Conservation (phyloP, 225 moss, liverwort and hornwort species). For the Neckera pumila region DNA sequence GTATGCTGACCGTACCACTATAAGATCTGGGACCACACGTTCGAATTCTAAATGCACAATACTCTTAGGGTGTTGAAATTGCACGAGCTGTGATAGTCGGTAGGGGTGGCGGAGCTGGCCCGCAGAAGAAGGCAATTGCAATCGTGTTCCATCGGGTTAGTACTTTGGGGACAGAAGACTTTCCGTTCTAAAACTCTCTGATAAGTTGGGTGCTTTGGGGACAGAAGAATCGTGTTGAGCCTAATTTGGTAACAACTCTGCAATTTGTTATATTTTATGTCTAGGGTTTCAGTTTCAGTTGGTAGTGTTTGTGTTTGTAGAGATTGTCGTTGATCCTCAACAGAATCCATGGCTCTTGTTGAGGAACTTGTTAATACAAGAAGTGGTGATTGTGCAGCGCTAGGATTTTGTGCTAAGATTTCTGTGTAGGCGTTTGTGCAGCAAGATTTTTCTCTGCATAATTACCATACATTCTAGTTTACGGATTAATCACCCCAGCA, state of each 20-base stretch:
- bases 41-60: not conserved
- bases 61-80: not conserved
- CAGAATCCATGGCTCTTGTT: not conserved
- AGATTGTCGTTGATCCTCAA: not conserved
- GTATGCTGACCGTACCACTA: not conserved
- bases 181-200: too few relatives aligned
- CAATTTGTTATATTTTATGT: not conserved
- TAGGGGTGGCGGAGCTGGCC: not conserved
- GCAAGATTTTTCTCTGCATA: not conserved
- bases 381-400: not conserved
- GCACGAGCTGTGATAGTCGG: not conserved
- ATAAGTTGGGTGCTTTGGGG: not conserved
- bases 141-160: not conserved
- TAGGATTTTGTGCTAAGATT: not conserved
- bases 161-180: too few relatives aligned
- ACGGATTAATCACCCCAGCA: not conserved
- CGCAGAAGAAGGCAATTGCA: not conserved
- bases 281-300: not conserved
- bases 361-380: not conserved
- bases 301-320: not conserved
- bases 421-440: not conserved
- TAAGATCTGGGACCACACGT: not conserved
- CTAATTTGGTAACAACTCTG: not conserved
- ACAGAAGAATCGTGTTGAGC: not conserved
- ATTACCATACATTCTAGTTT: not conserved